A percentile compares a stretch with the other conserved stretches of the same genome.
These are phyloP conservation scores for Phanerochaete carnosa DNA, from an alignment of 768 basidiomycete species.

Conservation along the genomic window DNA sequence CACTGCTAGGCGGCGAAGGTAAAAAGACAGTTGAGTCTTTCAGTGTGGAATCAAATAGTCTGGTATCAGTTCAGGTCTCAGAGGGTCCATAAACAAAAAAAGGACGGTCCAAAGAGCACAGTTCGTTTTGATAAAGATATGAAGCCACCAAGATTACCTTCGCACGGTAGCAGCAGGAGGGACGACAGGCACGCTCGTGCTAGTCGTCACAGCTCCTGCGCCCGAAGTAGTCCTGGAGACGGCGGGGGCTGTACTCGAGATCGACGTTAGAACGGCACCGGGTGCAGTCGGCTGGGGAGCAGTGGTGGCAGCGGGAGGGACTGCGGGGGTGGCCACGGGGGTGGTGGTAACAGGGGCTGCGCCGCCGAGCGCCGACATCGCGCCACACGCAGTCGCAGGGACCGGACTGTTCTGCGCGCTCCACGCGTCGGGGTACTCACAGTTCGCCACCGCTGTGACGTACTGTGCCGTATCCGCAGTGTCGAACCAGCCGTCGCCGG, in stretches of 20 bases:
- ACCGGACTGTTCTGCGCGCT: conserved; percentile 35
- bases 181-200: neutral
- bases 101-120: no score
- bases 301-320: neutral
- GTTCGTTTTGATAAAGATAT: no score
- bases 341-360: no score
- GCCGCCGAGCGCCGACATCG: neutral
- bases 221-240: neutral
- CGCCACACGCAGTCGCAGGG: conserved; percentile 17
- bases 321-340: neutral
- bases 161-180: neutral
- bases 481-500: conserved; percentile 57
- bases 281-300: neutral
- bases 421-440: conserved; percentile 63
- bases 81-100: no score
- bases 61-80: neutral
- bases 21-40: no score
- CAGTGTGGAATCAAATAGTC: neutral
- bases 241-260: neutral
- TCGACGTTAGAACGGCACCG: neutral
- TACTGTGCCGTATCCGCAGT: conserved; percentile 42
- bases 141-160: neutral
- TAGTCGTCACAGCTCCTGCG: neutral
- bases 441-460: conserved; percentile 57
- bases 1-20: neutral